phyloP scores from a whole-genome alignment of 1,284 basidiomycete genomes.

The Sporisorium sorghi region DNA sequence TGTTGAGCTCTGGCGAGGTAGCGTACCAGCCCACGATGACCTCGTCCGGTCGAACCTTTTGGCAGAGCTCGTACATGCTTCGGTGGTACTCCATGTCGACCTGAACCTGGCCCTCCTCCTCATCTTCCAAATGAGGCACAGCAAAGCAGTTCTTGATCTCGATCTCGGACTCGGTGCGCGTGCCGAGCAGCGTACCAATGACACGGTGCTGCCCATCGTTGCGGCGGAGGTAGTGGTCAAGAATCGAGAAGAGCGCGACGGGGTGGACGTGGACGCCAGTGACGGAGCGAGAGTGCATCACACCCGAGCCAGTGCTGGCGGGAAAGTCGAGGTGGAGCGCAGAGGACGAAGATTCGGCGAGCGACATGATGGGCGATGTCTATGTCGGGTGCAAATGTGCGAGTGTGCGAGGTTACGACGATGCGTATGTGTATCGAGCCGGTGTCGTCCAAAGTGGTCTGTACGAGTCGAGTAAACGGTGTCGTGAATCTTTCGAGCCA shows the following conservation, averaged over 20 bases:
- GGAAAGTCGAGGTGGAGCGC: conserved; percentile 68
- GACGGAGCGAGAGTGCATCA: conserved; percentile 66
- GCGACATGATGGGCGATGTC: conserved; percentile 40
- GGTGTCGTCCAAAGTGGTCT: neutral
- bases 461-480: neutral
- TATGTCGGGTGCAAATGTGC: neutral
- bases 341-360: conserved; percentile 56
- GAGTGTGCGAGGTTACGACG: conserved; percentile 5
- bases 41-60: conserved; percentile 85
- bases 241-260: conserved; percentile 85
- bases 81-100: conserved; percentile 97
- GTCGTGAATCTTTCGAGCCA: neutral
- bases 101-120: conserved; percentile 74
- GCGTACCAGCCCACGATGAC: conserved; percentile 85
- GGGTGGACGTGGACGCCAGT: conserved; percentile 67
- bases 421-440: neutral
- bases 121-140: conserved; percentile 76
- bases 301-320: conserved; percentile 59
- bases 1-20: conserved; percentile 81
- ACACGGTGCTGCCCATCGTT: conserved; percentile 78
- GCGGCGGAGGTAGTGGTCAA: conserved; percentile 95
- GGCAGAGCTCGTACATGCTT: conserved; percentile 89
- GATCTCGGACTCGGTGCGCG: conserved; percentile 75
- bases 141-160: conserved; percentile 67
- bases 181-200: conserved; percentile 94